Evolutionary conservation across 306 rosid species (phyloP).

Genomic region (Sicyos edulis): DNA sequence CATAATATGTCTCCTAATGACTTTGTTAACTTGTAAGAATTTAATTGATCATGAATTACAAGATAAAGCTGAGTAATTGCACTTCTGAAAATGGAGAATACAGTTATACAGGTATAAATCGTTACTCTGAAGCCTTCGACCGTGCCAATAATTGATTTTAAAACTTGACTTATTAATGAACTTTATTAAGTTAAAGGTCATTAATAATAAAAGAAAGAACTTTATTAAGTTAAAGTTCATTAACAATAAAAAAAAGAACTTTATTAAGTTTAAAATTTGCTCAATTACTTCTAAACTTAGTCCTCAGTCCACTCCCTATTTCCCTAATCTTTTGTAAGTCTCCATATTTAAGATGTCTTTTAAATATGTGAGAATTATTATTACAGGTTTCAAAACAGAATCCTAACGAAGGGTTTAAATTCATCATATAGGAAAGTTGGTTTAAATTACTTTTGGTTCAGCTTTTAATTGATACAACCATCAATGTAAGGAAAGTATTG

Average conservation of each 20-base stretch:
- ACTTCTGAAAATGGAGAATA: conserved; percentile 24
- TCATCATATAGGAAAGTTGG: no score
- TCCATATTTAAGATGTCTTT: no score
- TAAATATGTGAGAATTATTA: no score
- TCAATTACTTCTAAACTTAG: not conserved
- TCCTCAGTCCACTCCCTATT: not conserved
- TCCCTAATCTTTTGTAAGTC: no score
- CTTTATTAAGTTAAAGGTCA: not conserved
- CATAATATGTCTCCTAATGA: conserved; percentile 12
- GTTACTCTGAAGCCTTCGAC: conserved; percentile 36
- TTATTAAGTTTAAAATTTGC: no score
- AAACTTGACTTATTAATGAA: not conserved
- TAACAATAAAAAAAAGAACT: no score
- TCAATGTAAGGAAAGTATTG: no score
- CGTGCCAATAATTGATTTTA: not conserved
- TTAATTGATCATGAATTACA: conserved; percentile 26
- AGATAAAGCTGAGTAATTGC: conserved; percentile 33
- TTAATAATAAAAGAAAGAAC: not conserved
- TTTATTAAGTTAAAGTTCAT: not conserved
- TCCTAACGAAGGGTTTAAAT: no score
- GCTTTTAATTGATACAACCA: no score
- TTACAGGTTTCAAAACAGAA: no score
- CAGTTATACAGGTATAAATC: conserved; percentile 46
- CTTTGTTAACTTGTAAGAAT: conserved; percentile 23
- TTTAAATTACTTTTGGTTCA: no score